Evolutionary conservation across 495 filamentous ascomycete genomes (phyloP).

Genomic region (Delitschia confertaspora): DNA sequence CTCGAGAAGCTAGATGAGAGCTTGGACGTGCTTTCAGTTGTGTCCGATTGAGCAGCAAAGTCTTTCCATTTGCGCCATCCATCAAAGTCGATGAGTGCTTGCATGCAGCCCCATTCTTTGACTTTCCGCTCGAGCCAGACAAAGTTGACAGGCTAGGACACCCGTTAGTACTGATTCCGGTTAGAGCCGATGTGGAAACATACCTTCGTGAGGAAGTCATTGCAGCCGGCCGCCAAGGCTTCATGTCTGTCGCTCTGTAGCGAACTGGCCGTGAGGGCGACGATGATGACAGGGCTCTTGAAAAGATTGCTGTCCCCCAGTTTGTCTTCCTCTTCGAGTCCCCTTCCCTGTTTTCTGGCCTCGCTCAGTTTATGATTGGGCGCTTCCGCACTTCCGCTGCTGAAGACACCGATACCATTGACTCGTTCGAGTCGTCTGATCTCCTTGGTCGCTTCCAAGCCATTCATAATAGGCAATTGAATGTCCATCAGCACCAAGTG

Average conservation of each 20-base stretch:
- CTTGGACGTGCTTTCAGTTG: constrained; percentile 20
- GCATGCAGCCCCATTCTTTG: constrained; percentile 99
- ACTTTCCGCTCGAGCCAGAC: constrained; percentile 96
- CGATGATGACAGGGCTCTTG: constrained; percentile 95
- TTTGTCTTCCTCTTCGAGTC: constrained; percentile 51
- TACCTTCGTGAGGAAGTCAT: constrained; percentile 98
- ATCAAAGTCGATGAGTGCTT: constrained; percentile 96
- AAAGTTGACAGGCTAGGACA: constrained; percentile 78
- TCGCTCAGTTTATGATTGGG: constrained; percentile 19
- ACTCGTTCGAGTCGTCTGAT: constrained; percentile 82
- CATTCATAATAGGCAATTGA: constrained; percentile 94
- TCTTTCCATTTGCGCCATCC: constrained; percentile 98
- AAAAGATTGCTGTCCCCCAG: constrained; percentile 66
- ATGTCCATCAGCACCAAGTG: constrained; percentile 98
- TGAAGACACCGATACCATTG: constrained; percentile 82
- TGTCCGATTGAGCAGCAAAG: constrained; percentile 33
- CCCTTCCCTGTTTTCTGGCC: constrained; percentile 23
- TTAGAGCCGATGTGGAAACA: constrained; percentile 25
- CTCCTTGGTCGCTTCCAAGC: constrained; percentile 92
- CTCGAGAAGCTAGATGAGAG: constrained; percentile 20
- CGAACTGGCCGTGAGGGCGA: constrained; percentile 86
- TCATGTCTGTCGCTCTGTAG: constrained; percentile 92
- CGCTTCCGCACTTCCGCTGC: constrained; percentile 27
- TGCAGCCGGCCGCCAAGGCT: constrained; percentile 89
- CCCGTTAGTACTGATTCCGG: constrained; percentile 15